Evolutionary conservation across 2,329 filamentous ascomycete species (phyloP).

Genomic region (Aphanoascus verrucosus): DNA sequence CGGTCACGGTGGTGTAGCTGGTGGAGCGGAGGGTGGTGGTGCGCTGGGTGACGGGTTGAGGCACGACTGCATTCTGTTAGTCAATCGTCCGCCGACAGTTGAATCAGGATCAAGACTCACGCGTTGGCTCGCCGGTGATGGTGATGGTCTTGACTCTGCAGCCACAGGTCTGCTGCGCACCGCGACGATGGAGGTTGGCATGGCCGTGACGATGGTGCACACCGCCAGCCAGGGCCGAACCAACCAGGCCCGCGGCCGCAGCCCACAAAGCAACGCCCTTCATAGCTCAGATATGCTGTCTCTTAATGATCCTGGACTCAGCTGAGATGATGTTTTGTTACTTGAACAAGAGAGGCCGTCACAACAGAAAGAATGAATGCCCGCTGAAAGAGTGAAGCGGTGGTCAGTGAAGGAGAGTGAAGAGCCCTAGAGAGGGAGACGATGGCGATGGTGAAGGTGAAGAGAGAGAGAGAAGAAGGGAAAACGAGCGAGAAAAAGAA

Average conservation of each 20-base stretch:
- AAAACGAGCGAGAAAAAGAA: constrained; percentile 8
- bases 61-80: constrained; percentile 9
- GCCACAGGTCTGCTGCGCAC: constrained; percentile 41
- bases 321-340: too few species aligned
- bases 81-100: too few species aligned
- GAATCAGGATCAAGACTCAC: too few species aligned
- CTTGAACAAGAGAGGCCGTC: constrained; percentile 2
- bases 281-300: constrained; percentile 45
- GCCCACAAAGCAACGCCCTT: constrained; percentile 60
- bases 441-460: too few species aligned
- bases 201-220: constrained; percentile 45
- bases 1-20: constrained; percentile 31
- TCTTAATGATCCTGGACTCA: background rate
- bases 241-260: constrained; percentile 44
- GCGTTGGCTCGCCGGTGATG: constrained; percentile 54
- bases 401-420: constrained; percentile 18
- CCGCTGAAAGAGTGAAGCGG: constrained; percentile 59
- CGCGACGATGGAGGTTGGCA: constrained; percentile 48
- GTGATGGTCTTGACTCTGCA: constrained; percentile 68
- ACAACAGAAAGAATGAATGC: constrained; percentile 57
- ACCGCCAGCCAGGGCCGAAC: constrained; percentile 47
- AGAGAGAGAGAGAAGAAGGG: constrained; percentile 8
- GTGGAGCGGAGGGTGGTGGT: constrained; percentile 27
- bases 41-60: constrained; percentile 16
- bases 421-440: constrained; percentile 4